Evolutionary conservation across 805 yeast species (phyloP).

Genomic region (Metschnikowia borealis): DNA sequence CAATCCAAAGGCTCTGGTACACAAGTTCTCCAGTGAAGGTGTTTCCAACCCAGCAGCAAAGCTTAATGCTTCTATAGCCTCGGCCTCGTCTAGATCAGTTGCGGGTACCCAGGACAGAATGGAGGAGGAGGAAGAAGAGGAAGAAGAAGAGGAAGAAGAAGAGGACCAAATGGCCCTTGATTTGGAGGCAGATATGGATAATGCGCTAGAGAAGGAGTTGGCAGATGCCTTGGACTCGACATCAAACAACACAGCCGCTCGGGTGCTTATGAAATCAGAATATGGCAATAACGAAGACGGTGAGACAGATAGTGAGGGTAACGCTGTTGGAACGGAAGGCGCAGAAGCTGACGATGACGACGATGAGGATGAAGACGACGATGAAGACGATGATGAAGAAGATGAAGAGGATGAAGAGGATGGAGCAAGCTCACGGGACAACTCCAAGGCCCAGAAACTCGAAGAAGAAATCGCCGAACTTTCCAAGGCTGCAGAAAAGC

Average conservation of each 20-base stretch:
- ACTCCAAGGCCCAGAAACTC: slow-evolving; percentile 59
- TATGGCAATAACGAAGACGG: slow-evolving; percentile 14
- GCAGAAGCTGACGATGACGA: slow-evolving; percentile 39
- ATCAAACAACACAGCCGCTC: slow-evolving; percentile 18
- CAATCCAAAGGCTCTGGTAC: slow-evolving; percentile 40
- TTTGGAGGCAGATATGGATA: slow-evolving; percentile 30
- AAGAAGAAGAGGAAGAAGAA: slow-evolving; percentile 23
- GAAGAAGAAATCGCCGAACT: slow-evolving; percentile 84
- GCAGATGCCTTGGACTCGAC: slow-evolving; percentile 50
- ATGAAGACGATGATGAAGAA: slow-evolving; percentile 47
- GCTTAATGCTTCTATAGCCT: not conserved
- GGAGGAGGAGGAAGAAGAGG: slow-evolving; percentile 10
- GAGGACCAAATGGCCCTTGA: slow-evolving; percentile 35
- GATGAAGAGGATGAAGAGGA: slow-evolving; percentile 50
- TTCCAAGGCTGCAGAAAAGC: slow-evolving; percentile 69
- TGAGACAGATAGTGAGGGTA: slow-evolving; percentile 6
- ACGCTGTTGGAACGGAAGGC: slow-evolving; percentile 1
- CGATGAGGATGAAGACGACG: slow-evolving; percentile 37
- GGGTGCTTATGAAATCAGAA: slow-evolving; percentile 18
- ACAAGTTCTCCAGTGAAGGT: not conserved
- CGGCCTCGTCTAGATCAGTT: not conserved
- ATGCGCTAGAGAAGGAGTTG: slow-evolving; percentile 52
- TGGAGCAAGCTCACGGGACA: slow-evolving; percentile 45
- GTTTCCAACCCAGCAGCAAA: not conserved
- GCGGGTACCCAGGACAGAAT: not conserved